Evolutionary conservation across 2,329 filamentous ascomycete species (phyloP), one percentile per base, ranked within the genome.

Genomic region (Microdochium paspali): DNA sequence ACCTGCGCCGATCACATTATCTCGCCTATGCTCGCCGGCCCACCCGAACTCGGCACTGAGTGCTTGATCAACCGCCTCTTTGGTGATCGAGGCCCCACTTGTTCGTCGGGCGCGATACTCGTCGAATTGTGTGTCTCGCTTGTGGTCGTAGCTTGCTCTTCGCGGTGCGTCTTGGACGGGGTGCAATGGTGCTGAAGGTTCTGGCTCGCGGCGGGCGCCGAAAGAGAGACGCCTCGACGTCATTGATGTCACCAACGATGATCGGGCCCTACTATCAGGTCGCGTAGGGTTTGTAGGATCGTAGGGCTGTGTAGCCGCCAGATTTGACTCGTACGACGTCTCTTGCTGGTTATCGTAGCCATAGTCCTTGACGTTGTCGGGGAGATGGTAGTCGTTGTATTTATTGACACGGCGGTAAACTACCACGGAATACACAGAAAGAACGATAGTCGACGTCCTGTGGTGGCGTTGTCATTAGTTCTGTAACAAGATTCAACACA

Each of bases 331-430:
- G 24, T 46, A 40, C 15, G 23, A 9, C 10, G 26, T 49, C 20
- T 18, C 24, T 32, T 60, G 51, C 32, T 56, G 48, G 48, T 55
- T 51, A 51, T 54, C 54, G 61, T 69, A 76, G 39, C 73, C 72
- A 54, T 68, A 76, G 15, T 65, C 60, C 53, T 76, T 76, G 50
- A 71, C 63, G 59, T 77, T 74, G 50, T 66, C 61, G 9, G 74
- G 68, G 32, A 73, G 65, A 50, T 70, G 62, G 52, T 78, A 74
- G 53, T 75, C 70, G 54, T 79, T 72, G 56, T 74, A 73, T 25
- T 64, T 57, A 20, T 70, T 60, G 12, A 77, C 61, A 15, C 72
- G 70, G 45, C 70, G 71, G 60, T 76, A 77, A 24, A 64, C 67
- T 44, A 64, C 54, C 46, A 73, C 53, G 20, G 74, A 63, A 58